Evolutionary conservation across 768 basidiomycete species (phyloP).

Genomic region (Rhodocollybia butyracea): DNA sequence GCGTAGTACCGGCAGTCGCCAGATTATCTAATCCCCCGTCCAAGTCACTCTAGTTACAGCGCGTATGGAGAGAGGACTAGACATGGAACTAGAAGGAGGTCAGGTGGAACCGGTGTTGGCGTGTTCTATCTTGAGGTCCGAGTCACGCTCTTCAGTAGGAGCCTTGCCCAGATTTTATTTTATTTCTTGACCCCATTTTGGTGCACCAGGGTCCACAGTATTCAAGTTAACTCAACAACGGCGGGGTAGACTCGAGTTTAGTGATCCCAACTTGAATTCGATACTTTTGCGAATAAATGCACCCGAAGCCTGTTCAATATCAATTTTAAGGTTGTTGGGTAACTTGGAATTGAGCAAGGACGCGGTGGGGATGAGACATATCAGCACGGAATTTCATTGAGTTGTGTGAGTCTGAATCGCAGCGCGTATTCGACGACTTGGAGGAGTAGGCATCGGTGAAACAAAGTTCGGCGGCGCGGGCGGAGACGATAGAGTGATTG

Average conservation of each 20-base stretch:
- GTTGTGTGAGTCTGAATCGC: conserved; percentile 66
- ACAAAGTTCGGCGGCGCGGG: neutral
- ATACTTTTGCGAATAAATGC: conserved; percentile 49
- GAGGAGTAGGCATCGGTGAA: neutral
- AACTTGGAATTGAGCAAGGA: too few species aligned
- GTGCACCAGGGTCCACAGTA: conserved; percentile 2
- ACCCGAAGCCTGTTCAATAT: conserved; percentile 29
- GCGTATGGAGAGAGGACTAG: conserved; percentile 24
- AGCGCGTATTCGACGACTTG: conserved; percentile 23
- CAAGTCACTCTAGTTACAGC: conserved; percentile 17
- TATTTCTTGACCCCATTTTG: too few species aligned
- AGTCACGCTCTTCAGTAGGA: neutral
- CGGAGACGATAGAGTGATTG: neutral
- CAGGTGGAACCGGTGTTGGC: neutral
- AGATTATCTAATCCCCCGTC: conserved; percentile 16
- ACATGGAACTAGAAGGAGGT: conserved; percentile 10
- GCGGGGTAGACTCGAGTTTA: conserved; percentile 11
- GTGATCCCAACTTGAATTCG: conserved; percentile 60
- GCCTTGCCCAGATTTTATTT: neutral
- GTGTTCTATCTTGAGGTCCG: neutral
- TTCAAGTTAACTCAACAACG: too few species aligned
- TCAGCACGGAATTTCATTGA: conserved; percentile 60
- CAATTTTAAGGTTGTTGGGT: too few species aligned
- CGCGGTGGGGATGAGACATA: conserved; percentile 60
- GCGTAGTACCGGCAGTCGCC: conserved; percentile 18